These are phyloP conservation scores for Cryptosporidium muris DNA, from an alignment of 169 alveolate species.

Conservation along the genomic window DNA sequence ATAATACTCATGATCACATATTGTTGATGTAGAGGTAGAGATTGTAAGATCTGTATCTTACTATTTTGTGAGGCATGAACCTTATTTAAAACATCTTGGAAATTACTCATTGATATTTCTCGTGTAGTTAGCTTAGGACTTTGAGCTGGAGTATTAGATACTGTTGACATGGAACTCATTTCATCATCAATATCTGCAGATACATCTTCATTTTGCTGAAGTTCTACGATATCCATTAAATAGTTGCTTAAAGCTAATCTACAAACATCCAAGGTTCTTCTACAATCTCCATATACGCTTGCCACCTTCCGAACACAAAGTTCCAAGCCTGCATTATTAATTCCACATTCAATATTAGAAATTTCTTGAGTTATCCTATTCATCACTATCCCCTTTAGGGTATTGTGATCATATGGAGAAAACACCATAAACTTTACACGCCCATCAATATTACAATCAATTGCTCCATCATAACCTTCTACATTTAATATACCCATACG, in stretches of 20 bases:
- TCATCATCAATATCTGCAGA: conserved; percentile 4
- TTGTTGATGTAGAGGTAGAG: conserved; percentile 59
- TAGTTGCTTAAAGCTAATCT: conserved; percentile 36
- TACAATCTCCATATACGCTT: conserved; percentile 62
- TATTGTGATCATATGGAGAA: conserved; percentile 48
- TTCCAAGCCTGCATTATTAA: conserved; percentile 53
- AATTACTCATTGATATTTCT: conserved; percentile 27
- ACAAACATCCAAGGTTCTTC: conserved; percentile 67
- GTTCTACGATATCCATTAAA: conserved; percentile 10
- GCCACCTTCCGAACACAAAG: conserved; percentile 65
- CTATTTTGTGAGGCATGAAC: conserved; percentile 28
- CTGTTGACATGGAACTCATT: neutral
- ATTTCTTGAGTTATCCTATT: conserved; percentile 1
- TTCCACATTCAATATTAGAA: neutral
- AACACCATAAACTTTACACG: conserved; percentile 47
- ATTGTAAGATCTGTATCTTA: neutral
- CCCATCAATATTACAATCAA: conserved; percentile 4
- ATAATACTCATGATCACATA: conserved; percentile 51
- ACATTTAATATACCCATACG: neutral
- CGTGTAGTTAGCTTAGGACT: conserved; percentile 36
- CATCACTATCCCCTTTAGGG: conserved; percentile 37
- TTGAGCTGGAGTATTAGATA: conserved; percentile 10
- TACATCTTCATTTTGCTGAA: neutral
- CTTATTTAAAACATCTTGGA: conserved; percentile 36
- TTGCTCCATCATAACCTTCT: no score